Base-by-base conservation (phyloP, 1,284 basidiomycete genomes). In the Ceratobasidium sp. region DNA sequence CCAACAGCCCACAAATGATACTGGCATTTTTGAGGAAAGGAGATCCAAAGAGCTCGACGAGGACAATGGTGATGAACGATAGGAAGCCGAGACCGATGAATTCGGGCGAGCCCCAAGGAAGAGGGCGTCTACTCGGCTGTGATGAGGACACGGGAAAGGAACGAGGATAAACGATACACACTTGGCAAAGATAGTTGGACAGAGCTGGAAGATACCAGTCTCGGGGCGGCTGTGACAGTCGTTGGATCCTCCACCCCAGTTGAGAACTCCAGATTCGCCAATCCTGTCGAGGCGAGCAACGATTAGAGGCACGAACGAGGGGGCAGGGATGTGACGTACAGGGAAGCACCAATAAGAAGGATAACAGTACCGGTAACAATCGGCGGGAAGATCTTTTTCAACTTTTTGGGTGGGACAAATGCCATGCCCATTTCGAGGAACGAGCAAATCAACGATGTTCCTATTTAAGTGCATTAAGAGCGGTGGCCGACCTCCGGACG, bases 61-160 rank as follows among this genome's bases (percentile, higher is more conserved):
- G 78, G 75, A 94, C 85, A 76, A 95, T 93, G 6, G 87, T 86
- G 61, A 89, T 78, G 80, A 95, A 95, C 0, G 89, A 89, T 23
- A 95, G 83, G 84, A 96, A 94, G 0, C 93, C 94, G 39, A 96
- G 86, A 1, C 93, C 92, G 58, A 94, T 89, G 80, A 92, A 93
- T 77, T 93, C 86, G 0, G 92, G 89, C 0, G 90, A 90, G 18
- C 92, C 92, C 90, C 91, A 93, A 43, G 86, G 88, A 72, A 39
- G 46, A 52, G 39, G 53, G 74, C 71, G 58, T 43, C 59, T 64
- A 94, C 0, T 91, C 92, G 36, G 0, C 69, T 59, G 45, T 48
- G 4, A 9, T n/a, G 0, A 4, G 0, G 3, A 34, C 12, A 1
- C 6, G 3, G 8, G 26, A 23, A n/a, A 18, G 48, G 12, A 39